Evolutionary conservation across 2,329 filamentous ascomycete species (phyloP), one percentile per base, ranked within the genome.

Genomic region (Sporothrix schenckii): DNA sequence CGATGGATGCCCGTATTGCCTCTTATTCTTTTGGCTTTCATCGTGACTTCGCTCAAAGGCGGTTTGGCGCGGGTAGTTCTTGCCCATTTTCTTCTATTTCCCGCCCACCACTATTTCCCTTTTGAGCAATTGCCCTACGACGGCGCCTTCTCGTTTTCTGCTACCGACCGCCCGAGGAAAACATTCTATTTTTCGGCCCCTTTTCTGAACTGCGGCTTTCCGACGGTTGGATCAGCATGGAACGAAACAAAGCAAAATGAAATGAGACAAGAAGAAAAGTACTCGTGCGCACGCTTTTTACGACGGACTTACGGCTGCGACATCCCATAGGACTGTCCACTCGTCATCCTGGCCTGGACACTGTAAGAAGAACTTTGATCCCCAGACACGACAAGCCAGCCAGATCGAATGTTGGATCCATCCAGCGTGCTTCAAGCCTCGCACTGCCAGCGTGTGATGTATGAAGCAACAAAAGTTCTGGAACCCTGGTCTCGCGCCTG

Each of bases 41-140:
- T 61, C 11, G 34, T 5, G 27, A 34, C 27, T 53, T 44, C 4
- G 9, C 11, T 24, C 34, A 44, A 47, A 13, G n/a, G 58, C 58
- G n/a, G 14, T 24, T 61, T 52, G 63, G 16, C 47, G 63, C 44
- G 63, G 24, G 16, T 70, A 30, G 63, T 47, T 63, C 54, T 54
- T 61, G 39, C 65, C 54, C 30, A 19, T 13, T 50, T 67, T 68
- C 53, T 49, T 16, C 66, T 54, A 58, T 39, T 39, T 70, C 52
- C 69, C 61, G 50, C 39, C 27, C 39, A 30, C 53, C 41, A 30
- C 53, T 60, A 61, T 70, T 70, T 68, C 69, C 69, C 19, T 52
- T 68, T 71, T 39, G 47, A 65, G 69, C 69, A 71, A 68, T 53
- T 56, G 65, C 66, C 56, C 65, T 68, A 24, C 52, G 16, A 13